Base-by-base conservation (phyloP, 805 yeast species). In the Candida germanica region DNA sequence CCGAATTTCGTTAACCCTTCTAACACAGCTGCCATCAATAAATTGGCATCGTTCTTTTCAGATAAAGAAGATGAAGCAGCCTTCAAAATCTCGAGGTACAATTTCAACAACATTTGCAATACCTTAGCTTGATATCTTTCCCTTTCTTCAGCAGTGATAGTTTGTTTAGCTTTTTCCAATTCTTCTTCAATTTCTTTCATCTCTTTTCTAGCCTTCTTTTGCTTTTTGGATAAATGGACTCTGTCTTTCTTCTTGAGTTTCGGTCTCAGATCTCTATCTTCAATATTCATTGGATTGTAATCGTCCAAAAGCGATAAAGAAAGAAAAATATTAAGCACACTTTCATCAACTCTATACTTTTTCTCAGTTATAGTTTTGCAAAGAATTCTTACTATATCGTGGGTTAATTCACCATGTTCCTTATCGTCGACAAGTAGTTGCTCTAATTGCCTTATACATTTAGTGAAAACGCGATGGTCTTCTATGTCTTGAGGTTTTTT, bases 1-100 rank as follows among this genome's bases (percentile, higher is more conserved):
- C 98, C 96, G 54, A 82, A 88, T 53, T 79, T 78, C 1, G 97
- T 85, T 38, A 93, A 64, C 3, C 98, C 98, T 63, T 93, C 98
- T 36, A 93, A 67, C 0, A 91, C 94, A 0, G 91, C 73, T 6
- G 94, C 96, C 69, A 87, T 79, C 35, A 93, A 65, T 10, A 40
- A 39, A 19, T 46, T 47, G 13, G 75, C 73, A 25, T 78, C 74
- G 13, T 80, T 75, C 29, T 77, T 71, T 12, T 72, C 73, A 14
- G 22, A 15, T 5, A 33, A 14, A 9, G 33, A 19, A 11, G 49
- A 47, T 2, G 65, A 47, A 4, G 69, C 69, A 7, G 61, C 62
- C 55, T 75, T 83, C 44, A 93, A 67, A 20, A 91, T 76, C 46
- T 85, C 88, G 47, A 93, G 64, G 55, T 93, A 93, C 14, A 87